Conservation (phyloP, 108 stramenopile species). For the Mediolabrus comicus region DNA sequence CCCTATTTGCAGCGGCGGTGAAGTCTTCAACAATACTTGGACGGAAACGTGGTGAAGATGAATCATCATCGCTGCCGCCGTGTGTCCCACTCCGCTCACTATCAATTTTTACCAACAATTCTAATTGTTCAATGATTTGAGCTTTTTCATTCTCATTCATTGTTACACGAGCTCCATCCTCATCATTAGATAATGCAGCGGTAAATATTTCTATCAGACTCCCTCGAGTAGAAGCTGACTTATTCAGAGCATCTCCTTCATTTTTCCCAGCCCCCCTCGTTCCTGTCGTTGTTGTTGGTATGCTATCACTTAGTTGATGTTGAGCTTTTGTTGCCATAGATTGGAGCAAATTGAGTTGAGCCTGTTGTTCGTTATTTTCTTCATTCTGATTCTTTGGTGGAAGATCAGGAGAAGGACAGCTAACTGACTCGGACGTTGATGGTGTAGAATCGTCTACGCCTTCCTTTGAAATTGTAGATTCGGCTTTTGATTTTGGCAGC, state of each 20-base stretch:
- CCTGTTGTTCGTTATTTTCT: not conserved
- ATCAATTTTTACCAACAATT: not conserved
- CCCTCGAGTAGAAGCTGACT: too few species aligned
- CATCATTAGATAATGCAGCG: not conserved
- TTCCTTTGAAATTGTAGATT: not conserved
- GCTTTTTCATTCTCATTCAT: not conserved
- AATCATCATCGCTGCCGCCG: not conserved
- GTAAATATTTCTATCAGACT: not conserved
- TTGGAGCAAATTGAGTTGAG: not conserved
- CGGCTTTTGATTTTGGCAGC: not conserved
- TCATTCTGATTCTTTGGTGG: not conserved
- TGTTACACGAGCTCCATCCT: not conserved
- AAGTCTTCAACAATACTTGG: conserved; percentile 16
- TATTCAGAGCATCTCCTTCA: too few species aligned
- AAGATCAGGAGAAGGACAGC: not conserved
- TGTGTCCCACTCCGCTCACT: not conserved
- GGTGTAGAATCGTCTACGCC: not conserved
- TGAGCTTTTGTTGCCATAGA: not conserved
- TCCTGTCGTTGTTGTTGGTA: not conserved
- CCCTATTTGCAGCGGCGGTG: not conserved
- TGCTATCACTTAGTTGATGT: not conserved
- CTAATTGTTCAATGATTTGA: not conserved
- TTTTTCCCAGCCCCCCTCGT: not conserved
- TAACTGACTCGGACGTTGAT: not conserved
- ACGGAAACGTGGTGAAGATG: not conserved